phyloP scores from a whole-genome alignment of 2,329 filamentous ascomycete genomes.

The Clonostachys chloroleuca region DNA sequence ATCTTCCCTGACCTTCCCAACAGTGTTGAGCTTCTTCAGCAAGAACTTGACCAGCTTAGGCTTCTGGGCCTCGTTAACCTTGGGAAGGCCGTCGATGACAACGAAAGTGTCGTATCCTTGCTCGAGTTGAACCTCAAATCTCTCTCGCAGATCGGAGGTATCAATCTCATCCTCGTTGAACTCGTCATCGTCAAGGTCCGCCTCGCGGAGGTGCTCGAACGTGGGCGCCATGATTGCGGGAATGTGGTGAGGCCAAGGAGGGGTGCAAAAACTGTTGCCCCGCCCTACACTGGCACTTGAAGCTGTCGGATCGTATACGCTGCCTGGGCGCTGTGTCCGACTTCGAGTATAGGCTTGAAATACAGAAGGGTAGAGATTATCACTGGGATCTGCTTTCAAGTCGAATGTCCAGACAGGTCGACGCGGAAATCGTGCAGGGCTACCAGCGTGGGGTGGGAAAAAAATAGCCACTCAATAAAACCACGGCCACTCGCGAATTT shows the following conservation, averaged over 20 bases:
- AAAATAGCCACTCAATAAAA: too few species aligned
- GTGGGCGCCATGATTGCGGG: conserved; percentile 74
- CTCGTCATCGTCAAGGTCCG: conserved; percentile 80
- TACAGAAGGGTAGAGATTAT: too few species aligned
- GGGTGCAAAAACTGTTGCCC: conserved; percentile 27
- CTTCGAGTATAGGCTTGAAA: too few species aligned
- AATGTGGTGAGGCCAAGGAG: conserved; percentile 18
- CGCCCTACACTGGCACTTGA: too few species aligned
- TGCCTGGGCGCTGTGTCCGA: too few species aligned
- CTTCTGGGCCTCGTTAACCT: conserved; percentile 86
- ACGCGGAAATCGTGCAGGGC: conserved; percentile 12
- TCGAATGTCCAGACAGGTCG: too few species aligned
- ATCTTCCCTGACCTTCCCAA: conserved; percentile 82
- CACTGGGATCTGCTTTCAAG: too few species aligned
- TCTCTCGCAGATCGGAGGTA: conserved; percentile 87
- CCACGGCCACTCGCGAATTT: conserved; percentile 24
- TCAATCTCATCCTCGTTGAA: conserved; percentile 93
- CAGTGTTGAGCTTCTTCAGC: conserved; percentile 83
- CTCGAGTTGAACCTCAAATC: conserved; percentile 93
- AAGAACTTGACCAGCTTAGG: conserved; percentile 95
- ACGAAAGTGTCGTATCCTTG: conserved; percentile 96
- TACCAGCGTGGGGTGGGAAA: too few species aligned
- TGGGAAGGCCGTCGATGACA: conserved; percentile 88
- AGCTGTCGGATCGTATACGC: too few species aligned
- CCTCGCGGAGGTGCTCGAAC: conserved; percentile 88